Base-by-base conservation (phyloP, 2,329 filamentous ascomycete species). In the Colletotrichum graminicola region DNA sequence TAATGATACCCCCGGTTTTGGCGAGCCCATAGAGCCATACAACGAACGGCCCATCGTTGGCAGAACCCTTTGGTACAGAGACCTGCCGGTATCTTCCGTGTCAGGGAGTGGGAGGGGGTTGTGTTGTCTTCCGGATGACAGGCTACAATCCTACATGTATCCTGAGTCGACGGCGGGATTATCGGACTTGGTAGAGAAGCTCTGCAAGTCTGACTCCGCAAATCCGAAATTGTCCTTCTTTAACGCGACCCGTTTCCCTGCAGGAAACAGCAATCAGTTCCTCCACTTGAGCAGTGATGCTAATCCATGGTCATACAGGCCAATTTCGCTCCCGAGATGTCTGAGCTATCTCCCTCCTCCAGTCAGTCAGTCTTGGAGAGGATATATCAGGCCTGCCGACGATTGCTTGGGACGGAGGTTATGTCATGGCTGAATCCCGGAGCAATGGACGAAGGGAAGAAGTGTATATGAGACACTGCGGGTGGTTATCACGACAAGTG, bases 1-100 rank as follows among this genome's bases (percentile, higher is more conserved):
- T 8, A 23, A 60, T n/a, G 2, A n/a, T 32, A 8, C 7, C 41
- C 23, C 16, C 34, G 56, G 23, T 57, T 43, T 29, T 45, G 41
- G 23, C 43, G 21, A n/a, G 41, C 57, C 57, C 18, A 21, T 43
- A 21, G 5, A 43, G 41, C 41, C 18, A 11, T 26, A n/a, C 41
- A 21, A 60, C 26, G 23, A 7, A n/a, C 29, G 4, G 29, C 29
- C 43, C 51, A 71, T 26, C 43, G 49, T 67, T 57, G 57, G 64
- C 52, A 51, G 63, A 52, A 56, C 43, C 62, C 62, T 66, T 56
- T 43, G 64, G 54, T 71, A 26, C 45, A 62, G 60, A 36, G 10
- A 36, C 34, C 34, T 36, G 34, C 34, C 34, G 34, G 8, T 36
- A 36, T 36, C 34, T 10, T 8, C 34, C 34, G 34, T 34, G 34